Conservation (phyloP, 495 filamentous ascomycete species). For the Penicillium coprophilum region DNA sequence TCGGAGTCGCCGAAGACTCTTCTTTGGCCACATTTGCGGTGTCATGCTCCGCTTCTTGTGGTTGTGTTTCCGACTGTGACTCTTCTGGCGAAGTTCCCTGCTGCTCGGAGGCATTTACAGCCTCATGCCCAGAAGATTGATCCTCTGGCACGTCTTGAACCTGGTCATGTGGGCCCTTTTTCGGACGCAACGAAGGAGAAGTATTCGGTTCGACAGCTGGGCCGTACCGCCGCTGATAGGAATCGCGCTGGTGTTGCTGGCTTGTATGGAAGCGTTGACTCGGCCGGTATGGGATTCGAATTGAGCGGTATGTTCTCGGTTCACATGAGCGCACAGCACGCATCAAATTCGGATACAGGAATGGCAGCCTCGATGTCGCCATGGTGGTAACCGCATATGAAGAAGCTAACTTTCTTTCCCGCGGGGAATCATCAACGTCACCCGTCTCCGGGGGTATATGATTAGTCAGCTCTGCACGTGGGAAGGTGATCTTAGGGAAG, state of each 20-base stretch:
- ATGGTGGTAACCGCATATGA: slow-evolving; percentile 41
- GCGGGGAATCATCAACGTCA: slow-evolving; percentile 5
- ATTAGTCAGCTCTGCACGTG: neutral
- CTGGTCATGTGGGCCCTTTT: slow-evolving; percentile 23
- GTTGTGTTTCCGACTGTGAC: slow-evolving; percentile 9
- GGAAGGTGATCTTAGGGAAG: neutral
- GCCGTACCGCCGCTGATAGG: slow-evolving; percentile 52
- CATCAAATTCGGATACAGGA: slow-evolving; percentile 73
- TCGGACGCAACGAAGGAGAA: slow-evolving; percentile 37
- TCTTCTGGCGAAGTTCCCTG: slow-evolving; percentile 15
- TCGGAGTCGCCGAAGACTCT: neutral
- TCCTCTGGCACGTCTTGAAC: slow-evolving; percentile 23
- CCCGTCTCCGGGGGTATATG: neutral
- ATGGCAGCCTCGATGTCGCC: slow-evolving; percentile 66
- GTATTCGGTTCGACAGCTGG: slow-evolving; percentile 48
- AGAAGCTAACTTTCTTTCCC: slow-evolving; percentile 6
- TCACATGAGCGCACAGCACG: slow-evolving; percentile 42
- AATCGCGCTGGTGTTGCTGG: slow-evolving; percentile 40
- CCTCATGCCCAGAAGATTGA: slow-evolving; percentile 22
- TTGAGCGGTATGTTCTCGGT: slow-evolving; percentile 31
- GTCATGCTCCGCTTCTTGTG: slow-evolving; percentile 3
- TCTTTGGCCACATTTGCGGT: slow-evolving; percentile 3
- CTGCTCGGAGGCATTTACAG: slow-evolving; percentile 14
- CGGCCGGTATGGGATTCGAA: slow-evolving; percentile 25
- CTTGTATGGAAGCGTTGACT: slow-evolving; percentile 40